Evolutionary conservation across 1,284 basidiomycete species (phyloP).

Genomic region (Ceratobasidium theobromae): DNA sequence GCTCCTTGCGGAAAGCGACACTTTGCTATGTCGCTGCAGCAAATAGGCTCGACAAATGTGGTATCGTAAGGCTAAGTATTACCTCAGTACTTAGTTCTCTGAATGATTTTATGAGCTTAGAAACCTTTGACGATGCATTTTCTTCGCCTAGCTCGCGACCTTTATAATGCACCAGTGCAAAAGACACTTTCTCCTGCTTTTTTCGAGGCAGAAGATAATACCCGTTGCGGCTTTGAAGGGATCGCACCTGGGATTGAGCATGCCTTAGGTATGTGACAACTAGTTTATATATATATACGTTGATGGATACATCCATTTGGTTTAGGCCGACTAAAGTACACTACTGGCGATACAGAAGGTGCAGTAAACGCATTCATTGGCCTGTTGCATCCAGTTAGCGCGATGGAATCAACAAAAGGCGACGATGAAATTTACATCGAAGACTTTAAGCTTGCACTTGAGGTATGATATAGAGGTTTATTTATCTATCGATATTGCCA

Average conservation of each 20-base stretch:
- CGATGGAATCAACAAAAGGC: constrained; percentile 41
- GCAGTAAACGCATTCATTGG: constrained; percentile 70
- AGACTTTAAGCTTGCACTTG: constrained; percentile 75
- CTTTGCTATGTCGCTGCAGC: constrained; percentile 76
- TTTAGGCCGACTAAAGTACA: constrained; percentile 71
- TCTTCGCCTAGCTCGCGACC: constrained; percentile 63
- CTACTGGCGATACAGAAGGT: constrained; percentile 67
- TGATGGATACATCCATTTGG: background rate
- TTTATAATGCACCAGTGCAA: constrained; percentile 53
- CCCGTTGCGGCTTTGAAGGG: constrained; percentile 53
- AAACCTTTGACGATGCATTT: constrained; percentile 82
- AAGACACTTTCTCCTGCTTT: constrained; percentile 73
- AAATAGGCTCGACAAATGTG: constrained; percentile 72
- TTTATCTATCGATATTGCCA: constrained; percentile 27
- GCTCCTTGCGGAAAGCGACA: constrained; percentile 60
- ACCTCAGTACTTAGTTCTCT: constrained; percentile 1
- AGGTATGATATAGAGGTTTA: constrained; percentile 51
- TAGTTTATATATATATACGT: background rate
- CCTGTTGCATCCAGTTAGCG: constrained; percentile 48
- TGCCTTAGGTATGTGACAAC: constrained; percentile 58
- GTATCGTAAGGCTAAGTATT: constrained; percentile 57
- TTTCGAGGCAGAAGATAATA: constrained; percentile 45
- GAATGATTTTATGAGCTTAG: constrained; percentile 45
- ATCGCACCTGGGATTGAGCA: constrained; percentile 73
- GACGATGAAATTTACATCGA: constrained; percentile 73